Base-by-base conservation (phyloP, 2,329 filamentous ascomycete genomes). In the Albifimbria verrucaria region DNA sequence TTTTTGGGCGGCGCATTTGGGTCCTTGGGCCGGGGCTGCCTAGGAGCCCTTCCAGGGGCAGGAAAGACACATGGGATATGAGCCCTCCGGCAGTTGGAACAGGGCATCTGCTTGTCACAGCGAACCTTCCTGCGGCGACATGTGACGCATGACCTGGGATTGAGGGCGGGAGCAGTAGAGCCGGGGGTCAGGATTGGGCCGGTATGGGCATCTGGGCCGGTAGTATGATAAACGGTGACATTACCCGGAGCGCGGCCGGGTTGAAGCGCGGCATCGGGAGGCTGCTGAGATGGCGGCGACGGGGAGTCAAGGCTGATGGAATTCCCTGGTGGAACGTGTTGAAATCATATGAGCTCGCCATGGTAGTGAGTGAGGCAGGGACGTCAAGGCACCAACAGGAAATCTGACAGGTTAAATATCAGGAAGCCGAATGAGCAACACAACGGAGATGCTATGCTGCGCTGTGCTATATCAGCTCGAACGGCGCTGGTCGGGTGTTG, bases 51-150 rank as follows among this genome's bases (percentile, higher is more conserved):
- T 10, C 88, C 88, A 1, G 88, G 88, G 2, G 87, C 85, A 1
- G 88, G 88, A 64, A 89, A 92, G 48, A 90, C 74, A 68, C 88
- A 92, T 59, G 87, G 81, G 53, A 88, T 88, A 60, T 85, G 75
- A 41, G 86, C 86, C 58, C 86, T 82, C 42, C 81, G 81, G 67
- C 88, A 92, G 67, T 92, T 91, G 61, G 83, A 83, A 68, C 88
- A 92, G 17, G 88, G 86, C 75, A 89, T 83, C 62, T 82, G 79
- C 73, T 91, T 91, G 73, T 92, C 87, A 76, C 88, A 92, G 63
- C 87, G 87, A 51, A 92, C 88, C 68, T 89, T 88, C 56, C 85
- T 75, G 44, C 77, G 73, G 11, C 77, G 71, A 56, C 77, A 79
- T 39, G 75, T 78, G 18, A 79, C 75, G 59, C 77, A 79, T 56